phyloP scores from a whole-genome alignment of 306 rosid genomes.

The Mimosa bimucronata region DNA sequence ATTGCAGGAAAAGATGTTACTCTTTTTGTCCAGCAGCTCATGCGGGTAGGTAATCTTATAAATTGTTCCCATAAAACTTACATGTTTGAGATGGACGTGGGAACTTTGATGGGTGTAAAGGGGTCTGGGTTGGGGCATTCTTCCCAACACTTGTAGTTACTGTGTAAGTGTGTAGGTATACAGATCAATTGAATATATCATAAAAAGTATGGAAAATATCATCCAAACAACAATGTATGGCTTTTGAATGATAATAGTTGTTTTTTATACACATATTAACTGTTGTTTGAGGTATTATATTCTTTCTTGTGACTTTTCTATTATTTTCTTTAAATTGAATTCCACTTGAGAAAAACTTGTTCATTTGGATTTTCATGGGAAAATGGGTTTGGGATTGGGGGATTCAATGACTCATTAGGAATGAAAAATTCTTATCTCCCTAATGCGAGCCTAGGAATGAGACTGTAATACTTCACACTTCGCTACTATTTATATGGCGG shows the following conservation, averaged over 20 bases:
- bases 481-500: background rate
- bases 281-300: background rate
- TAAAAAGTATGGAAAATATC: background rate
- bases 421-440: background rate
- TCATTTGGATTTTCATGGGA: background rate
- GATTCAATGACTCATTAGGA: background rate
- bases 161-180: background rate
- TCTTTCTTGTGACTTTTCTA: background rate
- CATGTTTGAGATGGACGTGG: background rate
- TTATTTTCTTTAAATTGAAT: background rate
- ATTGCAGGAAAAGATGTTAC: conserved; percentile 94
- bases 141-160: background rate
- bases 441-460: background rate
- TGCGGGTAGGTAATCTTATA: conserved; percentile 68
- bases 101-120: background rate
- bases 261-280: background rate
- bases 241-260: background rate
- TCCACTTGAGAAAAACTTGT: background rate
- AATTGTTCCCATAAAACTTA: conserved; percentile 6
- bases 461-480: background rate
- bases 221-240: background rate
- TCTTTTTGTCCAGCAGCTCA: conserved; percentile 93
- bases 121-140: background rate
- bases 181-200: background rate
- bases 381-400: background rate